Conservation (phyloP, 202 grass and related monocot species). For the Cymbopogon flexuosus region DNA sequence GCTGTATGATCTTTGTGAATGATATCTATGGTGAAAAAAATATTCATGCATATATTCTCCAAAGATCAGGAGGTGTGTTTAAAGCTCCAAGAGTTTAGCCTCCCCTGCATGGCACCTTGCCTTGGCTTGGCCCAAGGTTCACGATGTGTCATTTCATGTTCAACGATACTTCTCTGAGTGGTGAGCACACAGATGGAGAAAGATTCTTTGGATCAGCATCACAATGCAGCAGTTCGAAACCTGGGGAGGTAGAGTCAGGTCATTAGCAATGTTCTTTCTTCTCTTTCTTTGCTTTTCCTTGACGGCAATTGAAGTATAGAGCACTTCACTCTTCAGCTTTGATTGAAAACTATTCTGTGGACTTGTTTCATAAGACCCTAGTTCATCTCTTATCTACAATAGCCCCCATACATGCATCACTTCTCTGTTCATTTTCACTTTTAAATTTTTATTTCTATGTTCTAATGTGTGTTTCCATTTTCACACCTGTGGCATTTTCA, state of each 20-base stretch:
- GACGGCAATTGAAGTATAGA: slow-evolving; percentile 35
- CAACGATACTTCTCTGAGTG: slow-evolving; percentile 52
- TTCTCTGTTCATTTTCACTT: neutral
- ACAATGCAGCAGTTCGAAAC: slow-evolving; percentile 46
- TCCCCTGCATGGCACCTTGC: slow-evolving; percentile 74
- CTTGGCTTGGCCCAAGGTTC: slow-evolving; percentile 41
- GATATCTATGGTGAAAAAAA: slow-evolving; percentile 32
- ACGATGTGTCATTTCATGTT: slow-evolving; percentile 39
- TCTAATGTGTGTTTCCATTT: slow-evolving; percentile 2
- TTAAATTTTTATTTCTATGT: neutral
- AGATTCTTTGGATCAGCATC: slow-evolving; percentile 63
- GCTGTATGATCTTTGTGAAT: slow-evolving; percentile 30
- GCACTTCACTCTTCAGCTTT: slow-evolving; percentile 18
- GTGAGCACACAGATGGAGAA: slow-evolving; percentile 52
- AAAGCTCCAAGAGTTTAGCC: slow-evolving; percentile 53
- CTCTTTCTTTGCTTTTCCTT: slow-evolving; percentile 44
- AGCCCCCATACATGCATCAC: neutral
- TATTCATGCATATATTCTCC: slow-evolving; percentile 57
- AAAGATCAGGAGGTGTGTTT: slow-evolving; percentile 51
- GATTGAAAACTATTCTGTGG: slow-evolving; percentile 22
- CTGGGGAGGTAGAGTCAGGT: slow-evolving; percentile 52
- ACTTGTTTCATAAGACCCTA: slow-evolving; percentile 7
- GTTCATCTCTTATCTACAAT: neutral
- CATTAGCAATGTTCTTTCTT: slow-evolving; percentile 35
- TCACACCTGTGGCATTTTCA: neutral